phyloP scores from a whole-genome alignment of 179 eudicot species.

The Drosera spatulata region DNA sequence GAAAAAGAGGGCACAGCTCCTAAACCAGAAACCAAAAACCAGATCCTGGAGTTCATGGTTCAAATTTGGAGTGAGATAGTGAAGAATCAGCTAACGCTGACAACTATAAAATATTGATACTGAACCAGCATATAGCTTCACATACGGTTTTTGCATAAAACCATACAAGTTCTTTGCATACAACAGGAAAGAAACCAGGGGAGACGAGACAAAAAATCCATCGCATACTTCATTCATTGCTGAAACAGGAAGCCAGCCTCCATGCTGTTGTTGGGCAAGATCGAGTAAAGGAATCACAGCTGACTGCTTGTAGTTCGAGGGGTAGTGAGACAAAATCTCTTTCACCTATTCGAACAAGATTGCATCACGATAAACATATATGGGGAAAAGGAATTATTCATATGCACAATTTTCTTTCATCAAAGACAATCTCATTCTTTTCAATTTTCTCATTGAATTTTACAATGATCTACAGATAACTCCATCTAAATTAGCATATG shows the following conservation, averaged over 20 bases:
- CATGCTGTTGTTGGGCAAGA: slow-evolving; percentile 97
- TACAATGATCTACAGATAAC: too few species aligned
- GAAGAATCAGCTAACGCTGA: not conserved
- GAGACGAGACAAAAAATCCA: not conserved
- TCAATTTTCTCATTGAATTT: too few species aligned
- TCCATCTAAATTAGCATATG: too few species aligned
- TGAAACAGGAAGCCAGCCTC: slow-evolving; percentile 99
- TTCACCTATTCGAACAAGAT: slow-evolving; percentile 42
- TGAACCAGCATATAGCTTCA: not conserved
- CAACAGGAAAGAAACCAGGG: not conserved
- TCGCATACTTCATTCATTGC: slow-evolving; percentile 92
- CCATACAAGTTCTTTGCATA: not conserved
- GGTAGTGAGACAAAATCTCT: slow-evolving; percentile 86
- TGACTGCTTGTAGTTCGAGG: slow-evolving; percentile 95
- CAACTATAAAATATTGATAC: not conserved
- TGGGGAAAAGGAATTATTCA: too few species aligned
- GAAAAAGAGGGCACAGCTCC: too few species aligned
- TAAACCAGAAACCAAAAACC: too few species aligned
- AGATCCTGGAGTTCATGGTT: too few species aligned
- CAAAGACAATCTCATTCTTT: too few species aligned
- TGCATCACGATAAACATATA: not conserved
- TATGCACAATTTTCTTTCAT: too few species aligned
- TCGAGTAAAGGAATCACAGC: slow-evolving; percentile 95
- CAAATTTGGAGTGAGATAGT: too few species aligned
- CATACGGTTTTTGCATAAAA: too few species aligned